Base-by-base conservation (phyloP, 2,329 filamentous ascomycete genomes). In the Paramyrothecium roridum region DNA sequence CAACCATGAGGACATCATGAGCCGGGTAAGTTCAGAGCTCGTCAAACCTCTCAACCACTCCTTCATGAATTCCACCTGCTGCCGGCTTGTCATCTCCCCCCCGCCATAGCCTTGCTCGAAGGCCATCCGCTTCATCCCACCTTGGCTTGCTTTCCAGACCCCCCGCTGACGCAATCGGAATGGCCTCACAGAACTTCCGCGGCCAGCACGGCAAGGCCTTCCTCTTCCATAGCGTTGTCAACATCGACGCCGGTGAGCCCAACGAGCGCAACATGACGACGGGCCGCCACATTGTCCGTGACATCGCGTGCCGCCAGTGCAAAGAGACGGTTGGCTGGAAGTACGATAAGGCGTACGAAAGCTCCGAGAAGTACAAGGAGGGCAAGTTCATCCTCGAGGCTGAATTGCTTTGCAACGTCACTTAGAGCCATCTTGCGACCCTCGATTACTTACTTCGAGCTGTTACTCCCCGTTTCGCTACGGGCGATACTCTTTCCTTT, bases 181-280 rank as follows among this genome's bases (percentile, higher is more conserved):
- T 48, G 26, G 6, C 52, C 54, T 37, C 21, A 50, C 72, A 98
- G 92, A 97, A 96, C 77, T 99, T 99, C 79, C 91, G 95, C 59
- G 95, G 95, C 67, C 93, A 98, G 73, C 93, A 98, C 73, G 95
- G 95, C 70, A 98, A 98, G 77, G 95, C 95, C 54, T 99, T 93
- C 76, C 88, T 99, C 62, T 98, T 99, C 81, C 90, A 93, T 75
- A 86, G 73, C 59, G 95, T 99, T 54, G 95, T 99, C 73, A 99
- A 99, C 75, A 83, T 96, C 70, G 88, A 87, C 61, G 80, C 86
- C 48, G 88, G 89, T 63, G 90, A 96, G 58, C 84, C 93, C n/a
- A 88, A 84, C 70, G 95, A 99, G 77, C 91, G 95, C 62, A 96
- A 89, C 77, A 99, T 99, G 95, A 99, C 95, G 16, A 99, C 95